These are phyloP conservation scores for Curvularia verruculosa DNA, from an alignment of 2,329 filamentous ascomycete species.

Conservation along the genomic window DNA sequence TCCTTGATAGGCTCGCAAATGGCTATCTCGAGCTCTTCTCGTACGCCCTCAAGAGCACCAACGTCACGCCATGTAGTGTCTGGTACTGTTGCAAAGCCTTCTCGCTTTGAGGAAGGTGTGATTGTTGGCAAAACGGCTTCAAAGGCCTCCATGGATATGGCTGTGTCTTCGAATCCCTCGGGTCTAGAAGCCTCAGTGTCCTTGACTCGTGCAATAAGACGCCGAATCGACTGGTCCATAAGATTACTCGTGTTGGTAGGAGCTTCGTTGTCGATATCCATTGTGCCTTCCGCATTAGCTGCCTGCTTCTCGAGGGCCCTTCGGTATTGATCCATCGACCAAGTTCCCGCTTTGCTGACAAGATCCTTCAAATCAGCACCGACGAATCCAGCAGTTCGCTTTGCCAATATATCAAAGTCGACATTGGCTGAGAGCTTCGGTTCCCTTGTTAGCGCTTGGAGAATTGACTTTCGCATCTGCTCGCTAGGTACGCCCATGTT, in stretches of 20 bases:
- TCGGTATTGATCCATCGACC: conserved; percentile 67
- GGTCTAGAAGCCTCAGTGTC: conserved; percentile 59
- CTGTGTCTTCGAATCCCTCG: conserved; percentile 60
- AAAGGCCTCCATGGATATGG: conserved; percentile 73
- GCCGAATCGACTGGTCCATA: conserved; percentile 31
- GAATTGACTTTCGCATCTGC: conserved; percentile 75
- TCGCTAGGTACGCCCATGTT: conserved; percentile 88
- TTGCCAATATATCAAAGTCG: conserved; percentile 75
- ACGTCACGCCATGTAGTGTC: conserved; percentile 93
- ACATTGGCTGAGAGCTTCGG: conserved; percentile 71
- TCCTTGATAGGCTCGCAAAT: conserved; percentile 89
- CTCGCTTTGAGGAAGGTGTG: conserved; percentile 81
- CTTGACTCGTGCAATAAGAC: conserved; percentile 59
- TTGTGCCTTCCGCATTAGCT: conserved; percentile 47
- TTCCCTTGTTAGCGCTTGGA: conserved; percentile 73
- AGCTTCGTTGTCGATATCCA: conserved; percentile 58
- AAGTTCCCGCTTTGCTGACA: conserved; percentile 68
- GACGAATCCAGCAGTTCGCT: conserved; percentile 88
- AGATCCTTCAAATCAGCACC: conserved; percentile 83
- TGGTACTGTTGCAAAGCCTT: conserved; percentile 94
- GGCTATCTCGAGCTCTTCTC: conserved; percentile 79
- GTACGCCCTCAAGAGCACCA: conserved; percentile 79
- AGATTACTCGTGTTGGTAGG: conserved; percentile 24
- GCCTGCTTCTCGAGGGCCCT: conserved; percentile 56
- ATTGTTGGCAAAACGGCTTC: conserved; percentile 74